Evolutionary conservation across 345 rosid species (phyloP), one percentile per base, ranked within the genome.

Genomic region (Dipteronia sinensis): DNA sequence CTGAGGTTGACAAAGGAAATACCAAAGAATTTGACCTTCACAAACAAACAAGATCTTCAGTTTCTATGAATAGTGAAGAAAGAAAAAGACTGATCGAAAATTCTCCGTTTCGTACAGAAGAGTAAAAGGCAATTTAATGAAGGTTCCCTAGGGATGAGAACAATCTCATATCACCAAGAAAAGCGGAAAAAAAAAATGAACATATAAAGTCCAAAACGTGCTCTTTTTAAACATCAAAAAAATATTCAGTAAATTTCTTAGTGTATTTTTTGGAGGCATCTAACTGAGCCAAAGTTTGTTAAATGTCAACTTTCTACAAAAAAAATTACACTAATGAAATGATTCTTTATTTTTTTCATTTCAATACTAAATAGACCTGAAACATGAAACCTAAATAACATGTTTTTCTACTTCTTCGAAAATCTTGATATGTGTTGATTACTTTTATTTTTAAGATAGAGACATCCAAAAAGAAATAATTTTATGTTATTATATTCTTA

Each of bases 1-100:
- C 7, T 74, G 83, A 71, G 13, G 73, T 71, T 44, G 83, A 80
- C 83, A 80, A 62, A 76, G 79, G 83, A 80, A 80, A 80, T 67
- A 13, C 79, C 72, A 55, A 20, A 63, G 74, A 7, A 79, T 20
- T 74, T 63, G 82, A 44, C 29, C 23, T 22, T 23, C 72, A 64
- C 76, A 59, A 80, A 42, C 58, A 70, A 64, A 80, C 79, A 80
- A 79, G 49, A 2, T 55, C 10, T 71, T 64, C 79, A 38, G 72
- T 74, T 74, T 74, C 82, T 17, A 10, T 29, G 64, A 66, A 20
- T 44, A 46, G 71, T 62, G 27, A 42, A 8, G 47, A 61, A 10
- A 53, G 19, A 58, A 68, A 44, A 59, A 61, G 19, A 42, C 46
- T 42, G 46, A 20, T 12, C 0, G 34, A 5, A 46, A 27, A 40